Conservation (phyloP, 2,329 filamentous ascomycete genomes). For the Diaporthe nobilis region DNA sequence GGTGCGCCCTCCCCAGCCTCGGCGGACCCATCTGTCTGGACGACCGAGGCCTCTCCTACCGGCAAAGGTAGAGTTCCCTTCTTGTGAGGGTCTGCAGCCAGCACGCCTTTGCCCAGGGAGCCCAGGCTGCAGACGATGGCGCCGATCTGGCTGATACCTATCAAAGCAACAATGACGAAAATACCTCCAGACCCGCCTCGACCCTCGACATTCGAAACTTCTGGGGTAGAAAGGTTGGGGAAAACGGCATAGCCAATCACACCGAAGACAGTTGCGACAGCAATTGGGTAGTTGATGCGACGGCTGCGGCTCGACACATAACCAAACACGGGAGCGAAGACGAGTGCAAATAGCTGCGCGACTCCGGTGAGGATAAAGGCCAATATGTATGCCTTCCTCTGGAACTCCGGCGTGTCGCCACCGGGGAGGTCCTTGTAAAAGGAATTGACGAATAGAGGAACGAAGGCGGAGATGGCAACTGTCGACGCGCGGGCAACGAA, state of each 20-base stretch:
- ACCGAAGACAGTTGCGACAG: constrained; percentile 80
- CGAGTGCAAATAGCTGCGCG: constrained; percentile 86
- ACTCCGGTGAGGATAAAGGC: constrained; percentile 90
- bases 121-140: constrained; percentile 97
- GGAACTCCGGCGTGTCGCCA: constrained; percentile 73
- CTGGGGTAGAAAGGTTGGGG: constrained; percentile 82
- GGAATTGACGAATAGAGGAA: constrained; percentile 94
- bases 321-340: constrained; percentile 90
- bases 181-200: constrained; percentile 77
- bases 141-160: constrained; percentile 95
- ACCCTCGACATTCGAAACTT: constrained; percentile 74
- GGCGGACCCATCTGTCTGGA: constrained; percentile 37
- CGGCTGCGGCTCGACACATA: constrained; percentile 81
- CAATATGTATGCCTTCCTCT: constrained; percentile 86
- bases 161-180: constrained; percentile 82
- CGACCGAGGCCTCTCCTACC: constrained; percentile 28
- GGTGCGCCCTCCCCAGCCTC: constrained; percentile 52
- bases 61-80: constrained; percentile 44
- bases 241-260: constrained; percentile 84
- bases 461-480: constrained; percentile 94
- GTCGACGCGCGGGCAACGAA: constrained; percentile 96
- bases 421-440: constrained; percentile 83
- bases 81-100: constrained; percentile 62
- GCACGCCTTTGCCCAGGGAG: constrained; percentile 84
- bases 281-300: constrained; percentile 79